phyloP scores from a whole-genome alignment of 2,329 filamentous ascomycete genomes.

The Acarospora socialis region DNA sequence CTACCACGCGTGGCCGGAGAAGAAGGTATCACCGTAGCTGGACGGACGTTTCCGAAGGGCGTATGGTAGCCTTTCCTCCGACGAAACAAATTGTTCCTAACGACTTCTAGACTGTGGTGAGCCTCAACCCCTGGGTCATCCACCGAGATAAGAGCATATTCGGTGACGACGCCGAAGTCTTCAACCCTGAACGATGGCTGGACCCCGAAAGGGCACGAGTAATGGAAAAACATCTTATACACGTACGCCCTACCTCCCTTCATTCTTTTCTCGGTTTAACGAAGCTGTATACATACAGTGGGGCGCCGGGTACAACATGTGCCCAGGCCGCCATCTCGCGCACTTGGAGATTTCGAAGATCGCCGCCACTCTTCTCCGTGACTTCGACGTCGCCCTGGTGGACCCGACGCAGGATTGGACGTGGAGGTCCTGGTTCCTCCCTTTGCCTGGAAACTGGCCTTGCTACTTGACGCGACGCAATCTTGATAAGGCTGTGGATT shows the following conservation, averaged over 20 bases:
- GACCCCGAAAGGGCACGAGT: slow-evolving; percentile 4
- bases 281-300: no score
- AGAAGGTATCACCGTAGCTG: slow-evolving; percentile 21
- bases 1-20: slow-evolving; percentile 20
- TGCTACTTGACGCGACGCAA: no score
- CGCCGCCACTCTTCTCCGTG: slow-evolving; percentile 20
- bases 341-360: slow-evolving; percentile 24
- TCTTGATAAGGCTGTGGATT: no score
- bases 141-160: slow-evolving; percentile 20
- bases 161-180: slow-evolving; percentile 20
- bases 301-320: slow-evolving; percentile 25
- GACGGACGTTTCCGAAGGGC: slow-evolving; percentile 18
- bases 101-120: slow-evolving; percentile 18
- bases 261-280: neutral
- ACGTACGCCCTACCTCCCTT: slow-evolving; percentile 9
- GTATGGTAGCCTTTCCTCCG: no score
- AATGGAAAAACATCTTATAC: slow-evolving; percentile 18
- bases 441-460: slow-evolving; percentile 19
- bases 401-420: slow-evolving; percentile 19
- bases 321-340: slow-evolving; percentile 24
- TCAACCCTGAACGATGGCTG: slow-evolving; percentile 24
- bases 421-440: slow-evolving; percentile 22
- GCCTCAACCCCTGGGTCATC: slow-evolving; percentile 24
- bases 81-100: no score
- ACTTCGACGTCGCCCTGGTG: slow-evolving; percentile 22